Base-by-base conservation (phyloP, 1,284 basidiomycete species). In the Malassezia japonica region DNA sequence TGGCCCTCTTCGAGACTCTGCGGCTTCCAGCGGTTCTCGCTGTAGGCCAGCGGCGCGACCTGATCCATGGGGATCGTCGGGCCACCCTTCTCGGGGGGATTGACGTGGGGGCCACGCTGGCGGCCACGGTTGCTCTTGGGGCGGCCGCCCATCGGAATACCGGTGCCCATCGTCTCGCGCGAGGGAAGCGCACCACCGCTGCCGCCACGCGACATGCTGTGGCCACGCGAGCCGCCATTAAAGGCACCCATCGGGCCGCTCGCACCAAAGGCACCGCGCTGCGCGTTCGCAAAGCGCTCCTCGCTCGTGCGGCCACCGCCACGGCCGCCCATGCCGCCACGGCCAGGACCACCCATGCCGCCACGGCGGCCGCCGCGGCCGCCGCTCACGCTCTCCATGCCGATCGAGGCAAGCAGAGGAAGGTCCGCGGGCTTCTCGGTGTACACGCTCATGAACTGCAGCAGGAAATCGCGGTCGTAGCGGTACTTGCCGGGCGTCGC, bases 371-470 rank as follows among this genome's bases (percentile, higher is more conserved):
- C 56, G 46, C 50, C 56, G 34, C 56, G 61, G 35, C 60, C 65
- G 46, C 48, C 55, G 44, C 62, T 58, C 27, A 60, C 61, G 38
- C 53, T 55, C 51, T 70, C 69, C 75, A 77, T 82, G 47, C 92
- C 92, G 65, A 98, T 85, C 25, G 85, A 84, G 63, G 92, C 88
- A 41, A 96, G 80, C 56, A 87, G 82, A 29, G 91, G 89, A 23
- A 96, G 82, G 49, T 81, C 80, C 50, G 85, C 86, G 1, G 94
- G 92, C 76, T 90, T 92, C 75, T 95, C 91, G 74, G 84, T 87
- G 79, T 90, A 98, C 50, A 94, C 78, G 33, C 78, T 77, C 88
- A 95, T 94, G 78, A 98, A 99, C 73, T 99, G 94, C 59, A 99
- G 76, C 27, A 98, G 79, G 82, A 98, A 98, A 37, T 92, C 88